Conservation (phyloP, 441 rosid genomes). For the Viola pubescens region DNA sequence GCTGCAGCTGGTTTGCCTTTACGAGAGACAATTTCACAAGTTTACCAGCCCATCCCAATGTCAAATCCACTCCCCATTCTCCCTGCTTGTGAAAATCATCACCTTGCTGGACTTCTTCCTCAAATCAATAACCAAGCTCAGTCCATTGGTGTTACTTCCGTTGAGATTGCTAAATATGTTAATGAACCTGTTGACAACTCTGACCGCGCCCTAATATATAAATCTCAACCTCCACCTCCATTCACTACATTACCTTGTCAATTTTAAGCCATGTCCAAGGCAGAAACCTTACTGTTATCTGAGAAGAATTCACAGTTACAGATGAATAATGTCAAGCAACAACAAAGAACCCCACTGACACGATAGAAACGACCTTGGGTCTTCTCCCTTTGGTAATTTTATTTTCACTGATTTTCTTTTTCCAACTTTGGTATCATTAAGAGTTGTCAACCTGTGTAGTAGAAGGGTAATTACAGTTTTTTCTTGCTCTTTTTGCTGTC, state of each 20-base stretch:
- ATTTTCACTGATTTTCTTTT: too few relatives aligned
- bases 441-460: neutral
- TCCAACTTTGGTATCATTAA: too few relatives aligned
- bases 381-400: neutral
- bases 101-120: slow-evolving; percentile 20
- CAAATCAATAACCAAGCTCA: slow-evolving; percentile 31
- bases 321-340: slow-evolving; percentile 31
- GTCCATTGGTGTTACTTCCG: slow-evolving; percentile 23
- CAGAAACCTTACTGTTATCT: slow-evolving; percentile 30
- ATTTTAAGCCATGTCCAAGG: slow-evolving; percentile 37
- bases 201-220: slow-evolving; percentile 52
- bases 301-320: slow-evolving; percentile 43
- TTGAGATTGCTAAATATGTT: slow-evolving; percentile 24
- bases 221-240: slow-evolving; percentile 75
- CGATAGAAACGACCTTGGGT: slow-evolving; percentile 19
- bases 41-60: slow-evolving; percentile 21
- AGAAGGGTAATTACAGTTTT: neutral
- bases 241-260: slow-evolving; percentile 46
- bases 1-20: slow-evolving; percentile 23
- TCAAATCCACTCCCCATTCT: slow-evolving; percentile 16
- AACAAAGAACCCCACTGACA: slow-evolving; percentile 19
- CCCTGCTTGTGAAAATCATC: slow-evolving; percentile 19
- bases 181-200: slow-evolving; percentile 45
- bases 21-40: slow-evolving; percentile 36
- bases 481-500: neutral